Percentiles rank a stretch among this genome's conserved stretches.
Conservation (phyloP, 192 early-diverging fungal species). For the Blastocladiella britannica region DNA sequence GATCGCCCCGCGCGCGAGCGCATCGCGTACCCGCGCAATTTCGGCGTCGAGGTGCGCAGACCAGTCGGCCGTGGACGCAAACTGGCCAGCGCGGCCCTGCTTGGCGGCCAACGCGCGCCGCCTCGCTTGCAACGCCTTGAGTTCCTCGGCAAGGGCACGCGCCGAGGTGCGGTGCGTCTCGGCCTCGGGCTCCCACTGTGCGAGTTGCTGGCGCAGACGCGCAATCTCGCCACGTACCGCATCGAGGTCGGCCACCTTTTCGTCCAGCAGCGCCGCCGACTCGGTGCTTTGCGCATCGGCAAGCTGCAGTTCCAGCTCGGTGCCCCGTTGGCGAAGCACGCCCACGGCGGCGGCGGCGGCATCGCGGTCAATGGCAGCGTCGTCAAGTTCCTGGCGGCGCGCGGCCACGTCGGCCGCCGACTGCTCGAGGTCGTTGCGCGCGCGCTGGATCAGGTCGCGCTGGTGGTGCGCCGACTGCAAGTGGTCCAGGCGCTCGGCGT, state of each 20-base stretch:
- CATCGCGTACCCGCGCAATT: neutral
- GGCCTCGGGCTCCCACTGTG: neutral
- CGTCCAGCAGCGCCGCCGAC: neutral
- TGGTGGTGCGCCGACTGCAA: conserved; percentile 24
- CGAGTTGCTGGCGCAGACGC: neutral
- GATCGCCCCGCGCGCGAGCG: neutral
- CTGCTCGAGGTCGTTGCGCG: conserved; percentile 26
- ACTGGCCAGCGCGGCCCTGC: neutral
- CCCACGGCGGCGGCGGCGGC: no score
- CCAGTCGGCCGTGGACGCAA: neutral
- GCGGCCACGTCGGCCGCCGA: no score
- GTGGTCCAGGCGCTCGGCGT: neutral
- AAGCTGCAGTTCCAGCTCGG: neutral
- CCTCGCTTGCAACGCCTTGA: neutral
- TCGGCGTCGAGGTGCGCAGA: neutral
- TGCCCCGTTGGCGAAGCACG: neutral
- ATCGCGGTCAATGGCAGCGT: neutral
- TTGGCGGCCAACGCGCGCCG: neutral
- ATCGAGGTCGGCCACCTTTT: neutral
- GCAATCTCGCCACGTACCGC: neutral
- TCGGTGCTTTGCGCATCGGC: neutral
- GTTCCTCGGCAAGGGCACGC: neutral
- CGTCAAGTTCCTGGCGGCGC: neutral
- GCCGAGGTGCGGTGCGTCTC: no score
- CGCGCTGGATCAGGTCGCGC: conserved; percentile 22